Evolutionary conservation across 192 early-diverging fungal species (phyloP), one percentile per base, ranked within the genome.

Genomic region (Umbelopsis isabellina): DNA sequence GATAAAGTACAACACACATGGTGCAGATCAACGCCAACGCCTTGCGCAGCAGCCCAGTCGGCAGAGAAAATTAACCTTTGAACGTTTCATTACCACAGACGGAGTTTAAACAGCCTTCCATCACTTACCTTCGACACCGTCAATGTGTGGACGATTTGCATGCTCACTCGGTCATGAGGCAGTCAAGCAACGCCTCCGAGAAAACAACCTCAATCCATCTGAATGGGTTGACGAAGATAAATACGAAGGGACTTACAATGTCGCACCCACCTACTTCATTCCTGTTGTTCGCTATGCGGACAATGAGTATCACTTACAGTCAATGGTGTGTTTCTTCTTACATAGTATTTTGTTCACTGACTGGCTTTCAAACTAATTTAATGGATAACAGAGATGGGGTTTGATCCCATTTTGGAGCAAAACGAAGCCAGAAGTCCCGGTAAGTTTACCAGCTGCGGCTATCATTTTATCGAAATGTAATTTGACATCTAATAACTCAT

Each of bases 321-420:
- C 76, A 47, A 85, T 85, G 84, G 84, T 85, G 76, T 15, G 45
- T 41, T 30, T 18, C 21, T n/a, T n/a, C 2, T 46, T 47, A 25
- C 22, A 47, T 48, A 61, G 18, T 22, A 41, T 7, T 47, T 4
- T 41, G 0, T 30, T 41, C 37, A 41, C 37, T 41, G 37, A 9
- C 37, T 41, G 37, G 37, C 37, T 41, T 41, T 41, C 37, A 41
- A 6, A 41, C 37, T 41, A 6, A 41, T 47, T 15, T 30, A 49
- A 41, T 75, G 18, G 27, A 16, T 47, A 30, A 15, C 47, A 84
- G 83, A 79, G 73, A 72, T 87, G 85, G 85, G 85, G 85, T 2
- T 70, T 85, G 47, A 83, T 87, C 50, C 85, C 85, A 21, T 76
- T 64, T 1, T 71, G 79, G 67, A 71, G 79, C 13, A 85, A 81